Evolutionary conservation across 2,329 filamentous ascomycete genomes (phyloP).

Genomic region (Penicillium digitatum): DNA sequence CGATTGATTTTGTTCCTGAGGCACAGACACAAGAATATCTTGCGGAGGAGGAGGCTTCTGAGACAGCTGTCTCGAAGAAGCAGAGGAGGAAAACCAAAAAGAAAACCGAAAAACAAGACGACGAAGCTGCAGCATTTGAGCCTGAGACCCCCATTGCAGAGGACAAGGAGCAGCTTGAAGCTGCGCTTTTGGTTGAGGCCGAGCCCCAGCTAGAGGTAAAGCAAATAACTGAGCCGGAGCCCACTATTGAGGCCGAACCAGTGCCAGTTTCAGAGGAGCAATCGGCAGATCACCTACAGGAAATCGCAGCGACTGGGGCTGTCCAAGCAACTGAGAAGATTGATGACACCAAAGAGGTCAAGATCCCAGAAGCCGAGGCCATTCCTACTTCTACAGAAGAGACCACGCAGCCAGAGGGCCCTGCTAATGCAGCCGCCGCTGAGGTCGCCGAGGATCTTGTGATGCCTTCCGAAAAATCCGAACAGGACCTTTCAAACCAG

Average conservation of each 20-base stretch:
- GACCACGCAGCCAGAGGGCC: background rate
- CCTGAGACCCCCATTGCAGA: constrained; percentile 7
- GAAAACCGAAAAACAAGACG: constrained; percentile 10
- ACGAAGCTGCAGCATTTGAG: constrained; percentile 1
- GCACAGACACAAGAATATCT: background rate
- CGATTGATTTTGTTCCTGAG: constrained; percentile 3
- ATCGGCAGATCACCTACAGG: background rate
- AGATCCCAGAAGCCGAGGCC: background rate
- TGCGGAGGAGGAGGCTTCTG: constrained; percentile 7
- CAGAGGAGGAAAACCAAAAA: constrained; percentile 25
- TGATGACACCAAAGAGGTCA: background rate
- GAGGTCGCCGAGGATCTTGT: background rate
- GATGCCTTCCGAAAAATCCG: background rate
- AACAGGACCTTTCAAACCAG: background rate
- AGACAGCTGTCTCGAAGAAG: constrained; percentile 14
- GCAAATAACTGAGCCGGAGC: constrained; percentile 2
- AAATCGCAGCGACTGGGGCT: constrained; percentile 1
- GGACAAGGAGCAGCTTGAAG: constrained; percentile 19
- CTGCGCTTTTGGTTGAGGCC: background rate
- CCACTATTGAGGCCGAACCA: background rate
- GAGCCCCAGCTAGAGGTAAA: constrained; percentile 6
- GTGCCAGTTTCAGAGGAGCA: constrained; percentile 3
- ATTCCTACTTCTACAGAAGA: background rate
- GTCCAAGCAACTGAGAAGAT: background rate
- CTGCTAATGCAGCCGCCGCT: background rate